These are phyloP conservation scores for Neopestalotiopsis sp. DNA, from an alignment of 2,329 filamentous ascomycete genomes.

Conservation along the genomic window DNA sequence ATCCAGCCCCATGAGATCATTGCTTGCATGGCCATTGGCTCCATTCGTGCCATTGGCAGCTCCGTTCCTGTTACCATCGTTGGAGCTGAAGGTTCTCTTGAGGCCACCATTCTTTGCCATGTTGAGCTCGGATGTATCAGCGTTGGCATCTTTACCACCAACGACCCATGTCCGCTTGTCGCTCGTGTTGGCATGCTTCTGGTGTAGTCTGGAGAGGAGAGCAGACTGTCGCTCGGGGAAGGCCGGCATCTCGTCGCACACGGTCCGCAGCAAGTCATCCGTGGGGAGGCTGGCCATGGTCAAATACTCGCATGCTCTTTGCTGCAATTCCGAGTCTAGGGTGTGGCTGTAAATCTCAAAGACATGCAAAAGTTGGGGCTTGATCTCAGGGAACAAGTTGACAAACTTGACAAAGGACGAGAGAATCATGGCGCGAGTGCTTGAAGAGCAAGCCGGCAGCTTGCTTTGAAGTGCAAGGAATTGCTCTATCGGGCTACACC, in stretches of 20 bases:
- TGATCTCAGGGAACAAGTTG: slow-evolving; percentile 98
- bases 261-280: slow-evolving; percentile 88
- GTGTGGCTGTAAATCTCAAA: slow-evolving; percentile 95
- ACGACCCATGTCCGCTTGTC: slow-evolving; percentile 98
- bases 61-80: slow-evolving; percentile 56
- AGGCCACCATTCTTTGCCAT: slow-evolving; percentile 82
- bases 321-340: slow-evolving; percentile 92
- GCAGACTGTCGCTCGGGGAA: slow-evolving; percentile 96
- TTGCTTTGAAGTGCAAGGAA: slow-evolving; percentile 92
- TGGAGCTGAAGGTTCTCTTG: slow-evolving; percentile 81
- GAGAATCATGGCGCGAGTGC: slow-evolving; percentile 89
- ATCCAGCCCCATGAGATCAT: slow-evolving; percentile 83
- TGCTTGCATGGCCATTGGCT: slow-evolving; percentile 55
- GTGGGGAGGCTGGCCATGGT: slow-evolving; percentile 83
- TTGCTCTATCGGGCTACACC: slow-evolving; percentile 96
- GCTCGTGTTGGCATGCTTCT: slow-evolving; percentile 90
- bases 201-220: slow-evolving; percentile 87
- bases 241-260: slow-evolving; percentile 98
- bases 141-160: slow-evolving; percentile 93
- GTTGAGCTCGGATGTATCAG: slow-evolving; percentile 77
- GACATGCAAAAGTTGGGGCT: slow-evolving; percentile 87
- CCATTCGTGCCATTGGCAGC: slow-evolving; percentile 55
- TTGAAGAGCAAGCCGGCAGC: slow-evolving; percentile 84
- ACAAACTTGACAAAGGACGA: slow-evolving; percentile 98
- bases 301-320: slow-evolving; percentile 94